Percentiles rank a stretch among this genome's conserved stretches.
Evolutionary conservation across 768 basidiomycete genomes (phyloP).

Genomic region (Macrocybe gigantea): DNA sequence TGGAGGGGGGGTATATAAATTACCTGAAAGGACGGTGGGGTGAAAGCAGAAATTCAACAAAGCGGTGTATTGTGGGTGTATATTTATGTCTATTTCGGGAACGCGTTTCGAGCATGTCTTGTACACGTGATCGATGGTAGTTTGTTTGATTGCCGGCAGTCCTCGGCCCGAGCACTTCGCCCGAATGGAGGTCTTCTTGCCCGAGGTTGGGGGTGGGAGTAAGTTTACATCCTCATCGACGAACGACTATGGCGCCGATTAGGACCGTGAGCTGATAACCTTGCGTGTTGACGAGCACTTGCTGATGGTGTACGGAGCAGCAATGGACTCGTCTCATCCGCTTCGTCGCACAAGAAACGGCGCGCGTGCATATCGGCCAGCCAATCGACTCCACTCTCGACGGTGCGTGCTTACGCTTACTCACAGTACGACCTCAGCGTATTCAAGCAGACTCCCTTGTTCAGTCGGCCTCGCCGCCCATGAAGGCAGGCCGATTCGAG

Average conservation of each 20-base stretch:
- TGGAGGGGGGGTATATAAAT: no score
- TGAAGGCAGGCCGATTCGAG: constrained; percentile 52
- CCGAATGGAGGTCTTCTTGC: no score
- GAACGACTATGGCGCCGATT: constrained; percentile 46
- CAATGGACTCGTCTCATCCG: constrained; percentile 81
- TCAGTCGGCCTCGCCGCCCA: constrained; percentile 57
- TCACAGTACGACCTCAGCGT: neutral
- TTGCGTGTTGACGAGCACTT: neutral
- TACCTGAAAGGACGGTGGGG: neutral
- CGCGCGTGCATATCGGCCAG: constrained; percentile 70
- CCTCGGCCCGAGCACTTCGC: no score
- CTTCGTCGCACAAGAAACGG: constrained; percentile 73
- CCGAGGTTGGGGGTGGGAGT: no score
- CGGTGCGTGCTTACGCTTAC: constrained; percentile 29
- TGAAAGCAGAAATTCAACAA: constrained; percentile 10
- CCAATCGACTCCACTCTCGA: constrained; percentile 65
- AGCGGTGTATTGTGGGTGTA: constrained; percentile 13
- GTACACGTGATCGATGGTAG: constrained; percentile 10
- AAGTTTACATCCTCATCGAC: no score
- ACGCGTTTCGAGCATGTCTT: constrained; percentile 3
- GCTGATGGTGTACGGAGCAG: constrained; percentile 22
- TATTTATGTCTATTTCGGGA: constrained; percentile 18
- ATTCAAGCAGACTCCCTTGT: neutral
- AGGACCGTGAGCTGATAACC: constrained; percentile 37
- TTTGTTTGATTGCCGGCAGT: neutral